Base-by-base conservation (phyloP, 352 stramenopile genomes). In the Bremia lactucae region DNA sequence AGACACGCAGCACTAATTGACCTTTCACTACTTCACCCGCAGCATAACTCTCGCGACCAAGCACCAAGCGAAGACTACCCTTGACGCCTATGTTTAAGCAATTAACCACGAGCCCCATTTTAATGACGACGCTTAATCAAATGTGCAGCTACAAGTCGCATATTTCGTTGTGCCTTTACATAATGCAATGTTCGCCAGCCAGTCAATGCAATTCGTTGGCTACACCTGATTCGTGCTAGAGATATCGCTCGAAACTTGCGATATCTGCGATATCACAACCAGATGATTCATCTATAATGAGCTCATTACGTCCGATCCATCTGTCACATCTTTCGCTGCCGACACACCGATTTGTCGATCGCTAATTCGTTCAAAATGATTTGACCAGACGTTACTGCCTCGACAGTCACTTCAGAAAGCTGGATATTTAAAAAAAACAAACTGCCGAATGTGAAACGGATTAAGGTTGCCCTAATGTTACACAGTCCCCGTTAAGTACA, bases 11-110 rank as follows among this genome's bases (percentile, higher is more conserved):
- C 20, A 52, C 9, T 18, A 66, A 14, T 37, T 54, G 42, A 21
- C 57, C 57, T 29, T 56, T 46, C 26, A 62, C 45, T n/a, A 53
- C 6, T 18, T 62, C 57, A 11, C 57, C 57, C 9, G 47, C 57
- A 6, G 43, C 36, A 40, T 62, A 66, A 18, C 24, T 49, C 31
- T 53, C 35, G 22, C 48, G 52, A 6, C 52, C 14, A 13, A 66
- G 31, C 26, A 44, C 13, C 21, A 66, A 34, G 6, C 26, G 34
- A 5, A 62, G 11, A 21, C 25, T 46, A 40, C 48, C 52, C 23
- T 54, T 62, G 31, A 42, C 11, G 26, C 44, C 52, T 8, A 62
- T 44, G 28, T 42, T 34, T 15, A 62, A 38, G 41, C 36, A 40
- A 28, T 49, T 62, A 16, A 31, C 40, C 35, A 62, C 52, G 20